Percentiles rank a stretch among this genome's conserved stretches.
phyloP scores from a whole-genome alignment of 345 rosid species.

The Rhodamnia argentea region DNA sequence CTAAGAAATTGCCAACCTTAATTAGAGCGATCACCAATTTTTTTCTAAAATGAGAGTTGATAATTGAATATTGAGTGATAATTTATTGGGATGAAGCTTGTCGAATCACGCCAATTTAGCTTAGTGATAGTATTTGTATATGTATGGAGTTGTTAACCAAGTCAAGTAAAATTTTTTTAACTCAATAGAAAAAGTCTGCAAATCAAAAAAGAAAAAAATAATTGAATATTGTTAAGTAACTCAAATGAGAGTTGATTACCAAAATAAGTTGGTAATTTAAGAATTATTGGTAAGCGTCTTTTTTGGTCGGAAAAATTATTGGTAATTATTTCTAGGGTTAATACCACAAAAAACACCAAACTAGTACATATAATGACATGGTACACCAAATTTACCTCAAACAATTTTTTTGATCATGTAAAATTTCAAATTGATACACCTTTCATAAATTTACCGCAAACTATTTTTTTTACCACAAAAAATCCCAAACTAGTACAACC shows the following conservation, averaged over 20 bases:
- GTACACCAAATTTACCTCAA: too few relatives aligned
- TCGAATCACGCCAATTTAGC: background rate
- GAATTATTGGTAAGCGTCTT: too few relatives aligned
- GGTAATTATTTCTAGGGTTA: too few relatives aligned
- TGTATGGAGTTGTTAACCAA: background rate
- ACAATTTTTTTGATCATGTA: too few relatives aligned
- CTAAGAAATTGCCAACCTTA: background rate
- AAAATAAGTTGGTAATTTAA: background rate
- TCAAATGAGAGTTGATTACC: background rate
- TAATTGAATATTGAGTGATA: background rate
- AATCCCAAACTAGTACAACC: too few relatives aligned
- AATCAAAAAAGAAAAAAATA: background rate
- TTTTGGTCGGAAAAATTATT: too few relatives aligned
- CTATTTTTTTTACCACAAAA: too few relatives aligned
- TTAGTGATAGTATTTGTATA: background rate
- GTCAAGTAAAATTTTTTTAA: background rate
- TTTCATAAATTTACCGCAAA: too few relatives aligned
- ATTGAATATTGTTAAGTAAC: background rate
- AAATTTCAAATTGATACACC: too few relatives aligned
- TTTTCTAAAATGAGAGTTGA: background rate
- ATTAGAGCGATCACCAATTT: background rate
- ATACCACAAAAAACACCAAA: too few relatives aligned
- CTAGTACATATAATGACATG: too few relatives aligned
- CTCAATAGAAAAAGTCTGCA: background rate
- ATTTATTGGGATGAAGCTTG: background rate